A percentile compares a stretch with the other conserved stretches of the same genome.
Evolutionary conservation across 2,329 filamentous ascomycete genomes (phyloP).

Genomic region (Paraphoma chrysanthemicola): DNA sequence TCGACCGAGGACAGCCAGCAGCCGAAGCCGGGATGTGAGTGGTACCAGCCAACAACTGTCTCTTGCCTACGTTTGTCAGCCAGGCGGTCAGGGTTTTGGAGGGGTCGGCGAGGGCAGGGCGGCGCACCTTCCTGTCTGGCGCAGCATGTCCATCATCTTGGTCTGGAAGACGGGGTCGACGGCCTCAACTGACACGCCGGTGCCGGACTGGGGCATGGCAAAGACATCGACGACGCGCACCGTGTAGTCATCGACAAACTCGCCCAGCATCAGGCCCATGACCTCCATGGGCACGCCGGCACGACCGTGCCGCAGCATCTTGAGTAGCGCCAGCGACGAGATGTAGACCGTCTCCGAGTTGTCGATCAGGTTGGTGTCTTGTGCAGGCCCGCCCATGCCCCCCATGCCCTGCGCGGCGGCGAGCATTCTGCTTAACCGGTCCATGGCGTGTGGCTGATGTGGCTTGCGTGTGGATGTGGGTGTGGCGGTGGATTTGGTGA

Average conservation of each 20-base stretch:
- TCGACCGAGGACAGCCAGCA: constrained; percentile 99
- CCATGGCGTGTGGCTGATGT: constrained; percentile 64
- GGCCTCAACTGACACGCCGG: constrained; percentile 96
- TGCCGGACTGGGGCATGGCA: constrained; percentile 98
- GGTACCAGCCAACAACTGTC: constrained; percentile 98
- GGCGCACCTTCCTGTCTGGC: constrained; percentile 87
- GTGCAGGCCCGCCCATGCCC: constrained; percentile 65
- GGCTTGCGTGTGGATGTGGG: background rate
- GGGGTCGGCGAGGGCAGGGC: too few relatives aligned
- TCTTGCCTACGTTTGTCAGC: constrained; percentile 71
- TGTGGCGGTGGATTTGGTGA: background rate
- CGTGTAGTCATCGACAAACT: constrained; percentile 99
- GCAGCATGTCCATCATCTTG: constrained; percentile 99
- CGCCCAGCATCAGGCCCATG: constrained; percentile 98
- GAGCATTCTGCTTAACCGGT: constrained; percentile 89
- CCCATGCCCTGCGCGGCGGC: constrained; percentile 72
- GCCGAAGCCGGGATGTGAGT: constrained; percentile 98
- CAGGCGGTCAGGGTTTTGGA: background rate
- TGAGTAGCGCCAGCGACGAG: constrained; percentile 92
- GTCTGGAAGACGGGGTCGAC: constrained; percentile 99
- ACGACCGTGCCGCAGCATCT: constrained; percentile 97
- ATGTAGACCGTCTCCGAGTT: constrained; percentile 99
- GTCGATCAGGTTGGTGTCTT: constrained; percentile 90
- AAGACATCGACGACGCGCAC: constrained; percentile 98
- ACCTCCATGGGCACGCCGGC: constrained; percentile 99